These are phyloP conservation scores for Salisapilia sapeloensis DNA, from an alignment of 352 stramenopile species.

Conservation along the genomic window DNA sequence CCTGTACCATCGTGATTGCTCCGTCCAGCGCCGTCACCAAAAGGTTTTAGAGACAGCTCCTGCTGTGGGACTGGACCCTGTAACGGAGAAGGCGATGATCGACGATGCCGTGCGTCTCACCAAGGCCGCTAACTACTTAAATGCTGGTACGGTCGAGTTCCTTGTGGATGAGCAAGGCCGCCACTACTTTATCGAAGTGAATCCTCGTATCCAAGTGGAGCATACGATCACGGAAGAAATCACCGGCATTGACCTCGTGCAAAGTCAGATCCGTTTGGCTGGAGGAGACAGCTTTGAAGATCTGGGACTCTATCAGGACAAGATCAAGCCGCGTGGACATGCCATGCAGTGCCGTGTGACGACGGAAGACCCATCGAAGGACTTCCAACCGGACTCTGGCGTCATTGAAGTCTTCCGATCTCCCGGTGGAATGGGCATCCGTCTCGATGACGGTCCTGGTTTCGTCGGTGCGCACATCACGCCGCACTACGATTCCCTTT, in stretches of 20 bases:
- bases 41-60: slow-evolving; percentile 95
- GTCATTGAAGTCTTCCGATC: slow-evolving; percentile 93
- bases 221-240: slow-evolving; percentile 89
- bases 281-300: slow-evolving; percentile 85
- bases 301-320: slow-evolving; percentile 88
- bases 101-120: slow-evolving; percentile 85
- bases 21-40: slow-evolving; percentile 95
- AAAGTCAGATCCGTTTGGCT: slow-evolving; percentile 92
- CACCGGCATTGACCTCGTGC: slow-evolving; percentile 92
- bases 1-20: slow-evolving; percentile 95
- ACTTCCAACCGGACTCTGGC: slow-evolving; percentile 94
- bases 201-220: slow-evolving; percentile 95
- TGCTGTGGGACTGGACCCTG: slow-evolving; percentile 61
- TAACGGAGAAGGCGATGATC: slow-evolving; percentile 85
- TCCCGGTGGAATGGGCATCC: slow-evolving; percentile 91
- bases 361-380: slow-evolving; percentile 87
- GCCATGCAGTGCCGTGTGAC: slow-evolving; percentile 96
- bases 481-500: slow-evolving; percentile 93
- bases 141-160: slow-evolving; percentile 97
- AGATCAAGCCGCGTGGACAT: slow-evolving; percentile 84
- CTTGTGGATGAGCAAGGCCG: slow-evolving; percentile 86
- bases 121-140: slow-evolving; percentile 86
- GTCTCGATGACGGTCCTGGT: slow-evolving; percentile 89
- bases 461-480: slow-evolving; percentile 95
- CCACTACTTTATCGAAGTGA: slow-evolving; percentile 98